Base-by-base conservation (phyloP, 495 filamentous ascomycete species). In the Thermothielavioides terrestris region DNA sequence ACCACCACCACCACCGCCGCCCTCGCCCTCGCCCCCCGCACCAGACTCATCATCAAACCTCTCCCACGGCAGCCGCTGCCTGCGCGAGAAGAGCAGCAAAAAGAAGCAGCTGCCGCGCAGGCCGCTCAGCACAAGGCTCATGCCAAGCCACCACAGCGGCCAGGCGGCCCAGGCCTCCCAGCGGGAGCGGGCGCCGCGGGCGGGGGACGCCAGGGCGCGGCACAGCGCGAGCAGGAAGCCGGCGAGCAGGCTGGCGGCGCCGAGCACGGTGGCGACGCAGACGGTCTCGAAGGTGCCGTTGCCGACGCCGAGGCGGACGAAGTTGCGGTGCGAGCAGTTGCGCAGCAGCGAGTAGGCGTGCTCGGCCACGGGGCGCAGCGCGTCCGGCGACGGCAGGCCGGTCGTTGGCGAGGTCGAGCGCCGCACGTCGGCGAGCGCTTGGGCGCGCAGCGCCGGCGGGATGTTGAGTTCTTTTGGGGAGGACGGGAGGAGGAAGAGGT, bases 321-420 rank as follows among this genome's bases (percentile, higher is more conserved):
- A 69, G 59, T 75, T 75, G 37, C 68, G 65, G 62, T 76, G 73
- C 37, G 71, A 72, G 60, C 74, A 77, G 55, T 70, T 69, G 28
- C 67, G 68, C 0, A 77, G 65, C 20, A 77, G 67, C 37, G 68
- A 60, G 49, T 69, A 69, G 32, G 63, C 63, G 52, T 71, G 67
- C 41, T 71, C 68, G 32, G 68, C 65, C n/a, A 69, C 57, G 28
- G 68, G 65, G 4, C 42, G 31, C 9, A 71, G 58, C 18, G 57
- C 51, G 20, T 49, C 42, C 4, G 68, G 58, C 39, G 66, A 52
- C 1, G 61, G 59, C 4, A 59, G 59, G 1, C n/a, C n/a, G n/a
- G n/a, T n/a, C n/a, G n/a, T n/a, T n/a, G n/a, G n/a, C n/a, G n/a
- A n/a, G n/a, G n/a, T n/a, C n/a, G 46, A 34, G 2, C 49, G 47